Evolutionary conservation across 179 eudicot genomes (phyloP).

Genomic region (Sideroxylon spinosum): DNA sequence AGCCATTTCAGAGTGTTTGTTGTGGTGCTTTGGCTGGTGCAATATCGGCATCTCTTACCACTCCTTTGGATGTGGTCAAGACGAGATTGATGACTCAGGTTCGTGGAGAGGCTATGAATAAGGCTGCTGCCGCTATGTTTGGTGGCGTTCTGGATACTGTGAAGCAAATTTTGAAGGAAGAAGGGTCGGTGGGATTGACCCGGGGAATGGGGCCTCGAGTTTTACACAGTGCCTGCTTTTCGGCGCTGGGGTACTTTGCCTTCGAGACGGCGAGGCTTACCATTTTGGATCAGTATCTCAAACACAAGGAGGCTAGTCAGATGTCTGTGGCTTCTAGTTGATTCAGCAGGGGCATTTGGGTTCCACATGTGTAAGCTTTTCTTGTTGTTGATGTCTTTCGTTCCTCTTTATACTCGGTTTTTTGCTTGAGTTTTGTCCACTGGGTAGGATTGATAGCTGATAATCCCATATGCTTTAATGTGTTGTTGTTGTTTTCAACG

Average conservation of each 20-base stretch:
- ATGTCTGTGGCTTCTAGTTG: slow-evolving; percentile 21
- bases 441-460: neutral
- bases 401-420: neutral
- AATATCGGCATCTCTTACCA: slow-evolving; percentile 72
- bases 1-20: slow-evolving; percentile 70
- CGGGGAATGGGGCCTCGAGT: slow-evolving; percentile 92
- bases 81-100: slow-evolving; percentile 87
- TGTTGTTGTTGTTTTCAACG: too few relatives aligned
- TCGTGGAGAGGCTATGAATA: slow-evolving; percentile 42
- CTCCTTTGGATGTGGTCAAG: slow-evolving; percentile 89
- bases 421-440: neutral
- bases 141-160: slow-evolving; percentile 56
- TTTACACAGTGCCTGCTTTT: slow-evolving; percentile 83
- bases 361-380: neutral
- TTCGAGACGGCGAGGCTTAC: slow-evolving; percentile 87
- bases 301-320: slow-evolving; percentile 44
- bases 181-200: slow-evolving; percentile 83
- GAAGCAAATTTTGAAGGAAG: slow-evolving; percentile 67
- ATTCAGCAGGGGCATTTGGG: slow-evolving; percentile 2
- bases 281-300: slow-evolving; percentile 64
- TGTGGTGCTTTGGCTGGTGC: slow-evolving; percentile 96
- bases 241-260: slow-evolving; percentile 85
- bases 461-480: neutral
- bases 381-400: neutral
- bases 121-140: slow-evolving; percentile 42